Percentiles rank a stretch among this genome's conserved stretches.
These are phyloP conservation scores for Rhizopus microsporus DNA, from an alignment of 371 early-diverging fungal species.

Conservation along the genomic window DNA sequence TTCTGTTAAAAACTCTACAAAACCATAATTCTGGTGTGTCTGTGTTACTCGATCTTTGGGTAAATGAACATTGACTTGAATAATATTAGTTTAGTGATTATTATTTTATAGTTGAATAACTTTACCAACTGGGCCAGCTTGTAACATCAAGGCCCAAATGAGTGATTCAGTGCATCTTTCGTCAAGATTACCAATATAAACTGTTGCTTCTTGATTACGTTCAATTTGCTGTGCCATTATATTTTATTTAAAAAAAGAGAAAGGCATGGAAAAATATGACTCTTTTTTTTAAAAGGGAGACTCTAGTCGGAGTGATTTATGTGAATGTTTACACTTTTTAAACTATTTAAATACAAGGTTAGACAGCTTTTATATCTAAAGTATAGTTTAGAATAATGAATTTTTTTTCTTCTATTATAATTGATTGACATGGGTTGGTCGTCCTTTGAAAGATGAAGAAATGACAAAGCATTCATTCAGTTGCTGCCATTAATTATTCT, in stretches of 20 bases:
- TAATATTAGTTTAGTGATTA: neutral
- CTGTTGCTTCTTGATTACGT: constrained; percentile 94
- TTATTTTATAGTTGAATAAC: neutral
- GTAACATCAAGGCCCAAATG: constrained; percentile 97
- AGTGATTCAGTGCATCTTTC: constrained; percentile 92
- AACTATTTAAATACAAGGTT: too few species aligned
- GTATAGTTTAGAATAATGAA: too few species aligned
- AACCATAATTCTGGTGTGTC: constrained; percentile 94
- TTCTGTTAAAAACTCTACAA: constrained; percentile 91
- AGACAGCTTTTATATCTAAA: too few species aligned
- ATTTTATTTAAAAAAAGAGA: constrained; percentile 4
- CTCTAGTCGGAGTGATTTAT: too few species aligned
- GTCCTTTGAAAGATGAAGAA: too few species aligned
- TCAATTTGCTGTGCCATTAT: constrained; percentile 53
- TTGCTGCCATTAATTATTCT: too few species aligned
- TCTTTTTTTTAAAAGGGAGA: neutral
- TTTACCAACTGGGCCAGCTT: constrained; percentile 95
- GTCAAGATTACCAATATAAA: constrained; percentile 97
- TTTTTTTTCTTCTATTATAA: too few species aligned
- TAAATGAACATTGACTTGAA: constrained; percentile 86
- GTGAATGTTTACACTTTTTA: too few species aligned
- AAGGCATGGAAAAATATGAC: neutral
- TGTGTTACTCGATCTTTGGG: constrained; percentile 98
- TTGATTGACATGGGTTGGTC: too few species aligned
- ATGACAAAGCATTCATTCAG: too few species aligned